Percentiles rank a stretch among this genome's conserved stretches.
These are phyloP conservation scores for Pythium brachiatum DNA, from an alignment of 352 stramenopile species.

Conservation along the genomic window DNA sequence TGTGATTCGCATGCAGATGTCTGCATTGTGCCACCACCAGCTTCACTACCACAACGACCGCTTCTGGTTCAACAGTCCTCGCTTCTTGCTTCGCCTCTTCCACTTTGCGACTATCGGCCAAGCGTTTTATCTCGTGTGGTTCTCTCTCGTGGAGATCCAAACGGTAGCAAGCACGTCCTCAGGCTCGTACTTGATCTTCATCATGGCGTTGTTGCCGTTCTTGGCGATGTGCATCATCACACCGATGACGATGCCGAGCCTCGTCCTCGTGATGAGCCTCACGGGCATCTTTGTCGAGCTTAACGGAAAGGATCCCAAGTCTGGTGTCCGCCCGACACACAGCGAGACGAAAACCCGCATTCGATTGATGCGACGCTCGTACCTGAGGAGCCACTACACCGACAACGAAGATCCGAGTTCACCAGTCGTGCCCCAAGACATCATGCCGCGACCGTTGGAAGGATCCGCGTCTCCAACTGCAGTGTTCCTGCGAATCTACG, in stretches of 20 bases:
- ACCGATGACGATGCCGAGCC: constrained; percentile 82
- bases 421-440: background rate
- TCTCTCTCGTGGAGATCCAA: constrained; percentile 70
- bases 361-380: constrained; percentile 68
- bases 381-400: constrained; percentile 62
- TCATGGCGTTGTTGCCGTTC: constrained; percentile 71
- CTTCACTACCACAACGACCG: constrained; percentile 79
- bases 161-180: constrained; percentile 29
- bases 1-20: constrained; percentile 86
- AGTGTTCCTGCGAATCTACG: constrained; percentile 70
- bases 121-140: constrained; percentile 85
- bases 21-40: constrained; percentile 77
- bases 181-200: constrained; percentile 33
- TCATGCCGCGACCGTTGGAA: background rate
- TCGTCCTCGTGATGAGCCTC: constrained; percentile 86
- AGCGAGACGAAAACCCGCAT: constrained; percentile 66
- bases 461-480: constrained; percentile 34
- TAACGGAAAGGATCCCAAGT: constrained; percentile 32
- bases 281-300: constrained; percentile 86
- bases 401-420: constrained; percentile 28
- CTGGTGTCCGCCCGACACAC: constrained; percentile 29
- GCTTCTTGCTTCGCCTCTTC: constrained; percentile 70
- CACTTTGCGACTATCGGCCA: constrained; percentile 86
- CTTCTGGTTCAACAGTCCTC: constrained; percentile 82
- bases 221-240: constrained; percentile 76